phyloP scores from a whole-genome alignment of 2,329 filamentous ascomycete genomes.

The Thielaviopsis euricoi region DNA sequence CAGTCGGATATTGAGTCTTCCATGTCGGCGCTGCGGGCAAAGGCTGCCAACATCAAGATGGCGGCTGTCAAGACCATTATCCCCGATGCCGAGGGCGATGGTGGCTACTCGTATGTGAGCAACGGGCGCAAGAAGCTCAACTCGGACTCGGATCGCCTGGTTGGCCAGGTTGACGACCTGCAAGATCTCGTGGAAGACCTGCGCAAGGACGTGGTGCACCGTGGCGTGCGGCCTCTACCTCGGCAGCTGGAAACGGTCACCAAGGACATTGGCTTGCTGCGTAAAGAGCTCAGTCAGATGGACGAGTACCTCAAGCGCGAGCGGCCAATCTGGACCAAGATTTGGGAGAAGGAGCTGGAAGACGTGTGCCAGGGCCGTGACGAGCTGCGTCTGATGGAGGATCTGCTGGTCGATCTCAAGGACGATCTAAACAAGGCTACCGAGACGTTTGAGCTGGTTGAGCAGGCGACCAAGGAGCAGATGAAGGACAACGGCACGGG shows the following conservation, averaged over 20 bases:
- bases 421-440: slow-evolving; percentile 91
- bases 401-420: slow-evolving; percentile 77
- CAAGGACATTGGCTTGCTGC: slow-evolving; percentile 69
- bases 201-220: slow-evolving; percentile 86
- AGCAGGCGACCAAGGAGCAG: slow-evolving; percentile 97
- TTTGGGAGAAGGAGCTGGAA: slow-evolving; percentile 96
- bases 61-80: slow-evolving; percentile 53
- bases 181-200: slow-evolving; percentile 94
- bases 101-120: slow-evolving; percentile 73
- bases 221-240: slow-evolving; percentile 79
- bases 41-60: slow-evolving; percentile 66
- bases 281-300: slow-evolving; percentile 81
- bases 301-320: slow-evolving; percentile 82
- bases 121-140: slow-evolving; percentile 75
- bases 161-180: slow-evolving; percentile 87
- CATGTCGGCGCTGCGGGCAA: slow-evolving; percentile 68
- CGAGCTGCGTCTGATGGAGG: slow-evolving; percentile 89
- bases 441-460: slow-evolving; percentile 85
- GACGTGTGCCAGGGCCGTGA: slow-evolving; percentile 92
- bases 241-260: slow-evolving; percentile 78
- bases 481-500: slow-evolving; percentile 54
- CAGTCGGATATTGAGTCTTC: slow-evolving; percentile 75
- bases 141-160: slow-evolving; percentile 75
- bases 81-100: slow-evolving; percentile 57
- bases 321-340: slow-evolving; percentile 96